These are phyloP conservation scores for Cyphellophora attinorum DNA, from an alignment of 2,329 filamentous ascomycete genomes.

Conservation along the genomic window DNA sequence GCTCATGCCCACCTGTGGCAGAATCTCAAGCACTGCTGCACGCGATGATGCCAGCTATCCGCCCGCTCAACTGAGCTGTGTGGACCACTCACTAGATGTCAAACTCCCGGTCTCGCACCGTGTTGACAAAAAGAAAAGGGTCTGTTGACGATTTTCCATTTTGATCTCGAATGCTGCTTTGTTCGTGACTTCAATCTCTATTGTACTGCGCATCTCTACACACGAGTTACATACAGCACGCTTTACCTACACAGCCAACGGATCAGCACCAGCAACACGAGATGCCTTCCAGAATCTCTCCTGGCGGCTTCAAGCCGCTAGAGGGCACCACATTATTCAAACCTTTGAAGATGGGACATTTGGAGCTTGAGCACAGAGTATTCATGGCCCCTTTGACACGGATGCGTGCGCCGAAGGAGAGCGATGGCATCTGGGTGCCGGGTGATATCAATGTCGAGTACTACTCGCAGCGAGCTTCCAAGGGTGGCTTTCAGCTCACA, in stretches of 20 bases:
- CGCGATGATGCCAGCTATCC: too few relatives aligned
- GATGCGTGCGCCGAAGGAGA: conserved; percentile 36
- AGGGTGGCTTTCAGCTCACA: conserved; percentile 25
- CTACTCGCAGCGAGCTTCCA: conserved; percentile 26
- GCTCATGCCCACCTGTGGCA: background rate
- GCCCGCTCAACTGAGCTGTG: too few relatives aligned
- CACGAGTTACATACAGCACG: too few relatives aligned
- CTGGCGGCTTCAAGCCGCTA: conserved; percentile 8
- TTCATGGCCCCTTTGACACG: conserved; percentile 45
- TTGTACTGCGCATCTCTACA: too few relatives aligned
- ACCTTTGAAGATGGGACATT: conserved; percentile 32
- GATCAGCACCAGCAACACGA: background rate
- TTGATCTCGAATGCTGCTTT: too few relatives aligned
- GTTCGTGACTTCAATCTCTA: too few relatives aligned
- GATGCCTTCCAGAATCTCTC: conserved; percentile 11
- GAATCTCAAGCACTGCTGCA: background rate
- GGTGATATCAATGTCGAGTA: conserved; percentile 28
- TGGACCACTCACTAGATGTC: too few relatives aligned
- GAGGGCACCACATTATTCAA: conserved; percentile 26
- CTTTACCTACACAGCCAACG: background rate
- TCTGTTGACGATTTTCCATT: too few relatives aligned
- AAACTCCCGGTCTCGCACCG: too few relatives aligned
- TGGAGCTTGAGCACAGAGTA: conserved; percentile 42
- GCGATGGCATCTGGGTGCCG: conserved; percentile 24
- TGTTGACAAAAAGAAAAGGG: too few relatives aligned